phyloP scores from a whole-genome alignment of 2,329 filamentous ascomycete species.

The Aspergillus thermomutatus region DNA sequence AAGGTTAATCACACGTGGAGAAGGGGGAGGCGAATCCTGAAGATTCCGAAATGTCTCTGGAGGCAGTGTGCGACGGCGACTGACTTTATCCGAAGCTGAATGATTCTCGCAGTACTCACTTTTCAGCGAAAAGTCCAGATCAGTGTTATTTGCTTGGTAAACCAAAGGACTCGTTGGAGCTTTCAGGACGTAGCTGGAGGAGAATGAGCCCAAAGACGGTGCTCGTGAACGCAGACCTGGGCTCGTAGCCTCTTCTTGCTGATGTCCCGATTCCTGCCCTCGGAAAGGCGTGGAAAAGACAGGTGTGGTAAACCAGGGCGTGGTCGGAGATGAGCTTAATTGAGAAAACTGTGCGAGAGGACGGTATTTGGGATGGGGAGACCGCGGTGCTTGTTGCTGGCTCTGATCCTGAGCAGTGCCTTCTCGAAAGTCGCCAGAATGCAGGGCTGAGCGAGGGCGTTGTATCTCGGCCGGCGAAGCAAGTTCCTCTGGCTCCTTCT shows the following conservation, averaged over 20 bases:
- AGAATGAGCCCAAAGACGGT: conserved; percentile 67
- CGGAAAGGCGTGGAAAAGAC: conserved; percentile 19
- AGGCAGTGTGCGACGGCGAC: conserved; percentile 69
- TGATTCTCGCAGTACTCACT: conserved; percentile 52
- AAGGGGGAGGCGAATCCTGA: conserved; percentile 40
- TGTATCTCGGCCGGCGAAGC: conserved; percentile 66
- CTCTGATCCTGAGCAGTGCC: conserved; percentile 25
- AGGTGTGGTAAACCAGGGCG: conserved; percentile 51
- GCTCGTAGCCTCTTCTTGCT: conserved; percentile 10
- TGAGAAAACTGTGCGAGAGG: conserved; percentile 12
- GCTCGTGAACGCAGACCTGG: conserved; percentile 40
- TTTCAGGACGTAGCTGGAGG: conserved; percentile 78
- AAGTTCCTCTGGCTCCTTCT: conserved; percentile 40
- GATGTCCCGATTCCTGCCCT: conserved; percentile 15
- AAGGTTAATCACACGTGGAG: conserved; percentile 38
- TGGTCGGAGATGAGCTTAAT: conserved; percentile 51
- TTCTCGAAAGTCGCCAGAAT: conserved; percentile 61
- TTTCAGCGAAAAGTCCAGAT: conserved; percentile 61
- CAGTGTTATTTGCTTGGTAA: conserved; percentile 80
- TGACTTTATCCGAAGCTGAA: conserved; percentile 45
- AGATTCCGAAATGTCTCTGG: conserved; percentile 56
- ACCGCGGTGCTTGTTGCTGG: conserved; percentile 25
- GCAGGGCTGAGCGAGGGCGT: conserved; percentile 71
- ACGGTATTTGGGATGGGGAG: conserved; percentile 17
- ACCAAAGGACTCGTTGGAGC: conserved; percentile 90